Base-by-base conservation (phyloP, 441 rosid species). In the Pelargonium myrrhifolium region DNA sequence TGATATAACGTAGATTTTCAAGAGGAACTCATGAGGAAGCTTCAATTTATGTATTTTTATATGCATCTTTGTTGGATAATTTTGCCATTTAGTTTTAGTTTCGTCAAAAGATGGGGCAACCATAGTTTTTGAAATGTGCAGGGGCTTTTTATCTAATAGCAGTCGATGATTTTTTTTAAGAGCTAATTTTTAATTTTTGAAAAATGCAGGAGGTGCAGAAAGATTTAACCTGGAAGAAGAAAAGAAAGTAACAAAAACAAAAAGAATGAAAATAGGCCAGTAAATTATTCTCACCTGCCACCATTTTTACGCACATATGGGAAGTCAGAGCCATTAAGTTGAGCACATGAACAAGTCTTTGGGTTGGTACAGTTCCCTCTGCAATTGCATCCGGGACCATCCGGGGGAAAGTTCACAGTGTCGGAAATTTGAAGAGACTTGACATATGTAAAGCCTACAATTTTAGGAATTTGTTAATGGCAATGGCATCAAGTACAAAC, bases 311-410 rank as follows among this genome's bases (percentile, higher is more conserved):
- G 64, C 73, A 84, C 84, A 56, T 87, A 87, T 22, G 89, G 89
- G 61, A 82, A 83, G 65, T 80, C 79, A 42, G 68, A 75, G 51
- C 89, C 87, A 78, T 87, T 87, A 24, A 82, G 79, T 75, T 62
- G 64, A 71, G 86, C 87, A 74, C 87, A 85, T n/a, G 76, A 70
- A 77, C 89, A 85, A 62, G 77, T 66, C 64, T 62, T 79, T 39
- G 77, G 64, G 75, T 83, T 76, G 7, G 69, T 82, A 66, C 85
- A 82, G 17, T 55, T 70, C 71, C 86, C 85, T 73, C 68, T 83
- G 75, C 87, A 87, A 35, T 69, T 74, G 76, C 85, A 83, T 65
- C 87, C 81, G 43, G 76, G 65, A 39, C 77, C 72, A 69, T 69
- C 68, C 11, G 74, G 72, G 3, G 87, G 85, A 62, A 78, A 17